Conservation (phyloP, 352 stramenopile genomes). For the Phytophthora podocarpi region DNA sequence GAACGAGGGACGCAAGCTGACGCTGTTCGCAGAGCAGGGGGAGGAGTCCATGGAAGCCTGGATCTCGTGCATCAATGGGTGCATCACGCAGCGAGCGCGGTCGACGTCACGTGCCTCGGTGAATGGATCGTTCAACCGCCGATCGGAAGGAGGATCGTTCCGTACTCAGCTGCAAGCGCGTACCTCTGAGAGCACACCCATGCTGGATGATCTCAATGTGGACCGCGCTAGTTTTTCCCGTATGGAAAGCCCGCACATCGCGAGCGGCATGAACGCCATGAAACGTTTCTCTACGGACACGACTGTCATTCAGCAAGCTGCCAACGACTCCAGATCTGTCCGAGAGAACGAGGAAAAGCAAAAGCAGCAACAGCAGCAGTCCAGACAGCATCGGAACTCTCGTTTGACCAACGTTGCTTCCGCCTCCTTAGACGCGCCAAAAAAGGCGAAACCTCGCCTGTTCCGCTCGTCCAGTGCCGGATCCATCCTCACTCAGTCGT, state of each 20-base stretch:
- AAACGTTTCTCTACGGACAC: constrained; percentile 77
- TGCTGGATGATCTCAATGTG: constrained; percentile 44
- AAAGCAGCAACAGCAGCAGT: constrained; percentile 31
- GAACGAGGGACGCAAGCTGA: constrained; percentile 66
- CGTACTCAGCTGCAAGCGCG: constrained; percentile 34
- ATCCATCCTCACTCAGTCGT: constrained; percentile 58
- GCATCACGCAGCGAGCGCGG: constrained; percentile 43
- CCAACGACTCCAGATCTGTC: constrained; percentile 49
- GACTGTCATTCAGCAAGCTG: constrained; percentile 59
- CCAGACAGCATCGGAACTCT: constrained; percentile 40
- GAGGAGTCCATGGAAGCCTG: constrained; percentile 62
- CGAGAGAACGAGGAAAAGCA: constrained; percentile 56
- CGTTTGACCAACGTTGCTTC: constrained; percentile 47
- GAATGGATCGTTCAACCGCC: constrained; percentile 43
- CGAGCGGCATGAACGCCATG: constrained; percentile 49
- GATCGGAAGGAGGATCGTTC: constrained; percentile 40
- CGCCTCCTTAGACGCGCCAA: constrained; percentile 30
- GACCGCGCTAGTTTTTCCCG: constrained; percentile 41
- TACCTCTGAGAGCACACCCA: constrained; percentile 43
- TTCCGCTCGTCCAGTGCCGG: constrained; percentile 72
- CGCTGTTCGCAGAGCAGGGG: constrained; percentile 69
- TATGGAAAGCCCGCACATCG: constrained; percentile 34
- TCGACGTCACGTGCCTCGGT: constrained; percentile 28
- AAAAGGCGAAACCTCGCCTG: constrained; percentile 36
- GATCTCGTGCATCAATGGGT: constrained; percentile 65